phyloP scores from a whole-genome alignment of 441 rosid genomes.

The Biscutella laevigata region DNA sequence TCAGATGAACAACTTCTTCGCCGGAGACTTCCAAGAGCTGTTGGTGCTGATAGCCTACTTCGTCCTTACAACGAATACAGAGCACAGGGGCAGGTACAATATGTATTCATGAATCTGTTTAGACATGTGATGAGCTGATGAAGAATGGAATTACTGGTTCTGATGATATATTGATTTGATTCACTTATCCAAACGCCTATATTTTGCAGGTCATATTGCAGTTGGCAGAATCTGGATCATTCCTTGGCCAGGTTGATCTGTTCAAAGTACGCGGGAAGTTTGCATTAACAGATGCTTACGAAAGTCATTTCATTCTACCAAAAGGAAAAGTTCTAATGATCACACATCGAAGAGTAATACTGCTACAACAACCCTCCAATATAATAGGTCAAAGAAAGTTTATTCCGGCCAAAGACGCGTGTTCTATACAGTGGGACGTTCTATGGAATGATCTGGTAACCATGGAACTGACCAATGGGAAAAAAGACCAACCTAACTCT shows the following conservation, averaged over 20 bases:
- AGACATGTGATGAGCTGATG: background rate
- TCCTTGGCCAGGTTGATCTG: slow-evolving; percentile 92
- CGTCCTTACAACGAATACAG: slow-evolving; percentile 77
- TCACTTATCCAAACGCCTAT: background rate
- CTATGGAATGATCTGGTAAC: slow-evolving; percentile 61
- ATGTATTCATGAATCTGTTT: background rate
- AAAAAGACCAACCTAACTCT: slow-evolving; percentile 66
- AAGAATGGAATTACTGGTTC: background rate
- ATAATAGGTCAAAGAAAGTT: slow-evolving; percentile 82
- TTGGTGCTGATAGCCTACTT: slow-evolving; percentile 86
- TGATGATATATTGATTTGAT: background rate
- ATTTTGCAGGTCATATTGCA: slow-evolving; percentile 75
- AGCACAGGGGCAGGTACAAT: slow-evolving; percentile 83
- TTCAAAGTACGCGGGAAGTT: slow-evolving; percentile 94
- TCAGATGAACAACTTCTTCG: slow-evolving; percentile 99
- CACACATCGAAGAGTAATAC: slow-evolving; percentile 80
- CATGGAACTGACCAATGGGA: slow-evolving; percentile 83
- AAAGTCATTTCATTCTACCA: slow-evolving; percentile 84
- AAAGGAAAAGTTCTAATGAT: slow-evolving; percentile 67
- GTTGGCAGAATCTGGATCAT: slow-evolving; percentile 93
- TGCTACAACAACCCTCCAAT: slow-evolving; percentile 87
- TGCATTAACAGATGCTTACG: slow-evolving; percentile 92
- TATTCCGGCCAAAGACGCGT: slow-evolving; percentile 86
- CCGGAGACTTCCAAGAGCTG: slow-evolving; percentile 79
- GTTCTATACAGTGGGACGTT: slow-evolving; percentile 80